phyloP scores from a whole-genome alignment of 2,329 filamentous ascomycete genomes.

The Gremmenia infestans region DNA sequence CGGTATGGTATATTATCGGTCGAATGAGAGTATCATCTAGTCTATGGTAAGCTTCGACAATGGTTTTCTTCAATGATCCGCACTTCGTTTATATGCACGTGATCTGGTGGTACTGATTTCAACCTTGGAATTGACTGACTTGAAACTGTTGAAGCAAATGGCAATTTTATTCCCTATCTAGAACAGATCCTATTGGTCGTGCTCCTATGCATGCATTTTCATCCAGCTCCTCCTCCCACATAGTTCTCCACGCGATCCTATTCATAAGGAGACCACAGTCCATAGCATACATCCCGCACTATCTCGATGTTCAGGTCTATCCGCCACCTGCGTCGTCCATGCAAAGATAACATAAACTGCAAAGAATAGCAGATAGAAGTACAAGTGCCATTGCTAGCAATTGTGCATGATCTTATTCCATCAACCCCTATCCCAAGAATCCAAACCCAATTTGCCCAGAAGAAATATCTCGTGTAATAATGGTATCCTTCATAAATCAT shows the following conservation, averaged over 20 bases:
- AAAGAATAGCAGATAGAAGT: constrained; percentile 15
- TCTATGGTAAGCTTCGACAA: no score
- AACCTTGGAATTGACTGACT: no score
- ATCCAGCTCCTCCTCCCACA: not conserved
- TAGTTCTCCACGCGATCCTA: not conserved
- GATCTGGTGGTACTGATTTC: not conserved
- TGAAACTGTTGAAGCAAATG: not conserved
- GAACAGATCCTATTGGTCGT: constrained; percentile 2
- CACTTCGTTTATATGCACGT: not conserved
- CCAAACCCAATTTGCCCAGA: constrained; percentile 8
- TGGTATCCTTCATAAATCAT: constrained; percentile 27
- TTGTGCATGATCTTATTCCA: constrained; percentile 20
- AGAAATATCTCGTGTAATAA: constrained; percentile 8
- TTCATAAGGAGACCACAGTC: not conserved
- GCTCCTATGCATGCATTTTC: not conserved
- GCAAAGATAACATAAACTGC: constrained; percentile 19
- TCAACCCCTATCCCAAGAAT: constrained; percentile 5
- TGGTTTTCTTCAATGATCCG: no score
- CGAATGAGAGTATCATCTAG: not conserved
- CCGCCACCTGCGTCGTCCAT: constrained; percentile 17
- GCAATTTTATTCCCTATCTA: constrained; percentile 2
- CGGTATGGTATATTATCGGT: no score
- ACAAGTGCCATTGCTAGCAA: constrained; percentile 28
- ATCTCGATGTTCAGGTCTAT: constrained; percentile 17
- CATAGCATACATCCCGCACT: constrained; percentile 13